A percentile compares a stretch with the other conserved stretches of the same genome.
These are phyloP conservation scores for Coemansia sp. DNA, from an alignment of 192 early-diverging fungal species.

Conservation along the genomic window DNA sequence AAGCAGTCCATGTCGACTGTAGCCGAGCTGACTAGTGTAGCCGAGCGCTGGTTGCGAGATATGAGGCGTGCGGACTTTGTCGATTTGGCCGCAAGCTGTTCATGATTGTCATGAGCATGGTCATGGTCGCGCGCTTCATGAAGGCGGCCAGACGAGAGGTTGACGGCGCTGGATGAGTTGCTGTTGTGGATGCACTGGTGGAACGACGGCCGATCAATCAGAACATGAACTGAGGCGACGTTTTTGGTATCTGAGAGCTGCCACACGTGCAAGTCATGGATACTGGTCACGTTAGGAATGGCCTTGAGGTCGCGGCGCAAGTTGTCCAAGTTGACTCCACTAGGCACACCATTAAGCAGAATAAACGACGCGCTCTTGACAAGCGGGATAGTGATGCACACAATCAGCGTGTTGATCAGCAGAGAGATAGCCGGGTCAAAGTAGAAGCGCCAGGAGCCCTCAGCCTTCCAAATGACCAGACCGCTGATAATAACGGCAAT, in stretches of 20 bases:
- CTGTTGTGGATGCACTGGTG: conserved; percentile 56
- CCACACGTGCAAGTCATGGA: conserved; percentile 96
- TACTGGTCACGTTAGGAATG: conserved; percentile 66
- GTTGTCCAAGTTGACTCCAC: conserved; percentile 62
- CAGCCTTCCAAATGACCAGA: conserved; percentile 72
- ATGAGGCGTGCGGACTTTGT: conserved; percentile 34
- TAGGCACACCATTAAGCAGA: conserved; percentile 81
- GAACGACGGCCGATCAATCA: conserved; percentile 58
- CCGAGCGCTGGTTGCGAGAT: conserved; percentile 21
- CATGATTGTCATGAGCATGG: conserved; percentile 9
- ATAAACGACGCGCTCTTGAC: conserved; percentile 74
- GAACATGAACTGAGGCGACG: conserved; percentile 83
- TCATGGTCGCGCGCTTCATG: conserved; percentile 4
- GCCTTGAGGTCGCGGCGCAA: conserved; percentile 66
- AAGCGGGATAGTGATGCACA: conserved; percentile 60
- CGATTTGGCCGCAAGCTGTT: not conserved
- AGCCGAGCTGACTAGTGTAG: conserved; percentile 18
- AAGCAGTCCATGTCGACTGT: conserved; percentile 54
- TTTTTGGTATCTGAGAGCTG: conserved; percentile 83
- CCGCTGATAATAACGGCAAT: conserved; percentile 85
- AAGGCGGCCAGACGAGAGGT: conserved; percentile 8
- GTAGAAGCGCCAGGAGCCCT: conserved; percentile 75
- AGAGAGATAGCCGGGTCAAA: conserved; percentile 82
- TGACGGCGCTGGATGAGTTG: conserved; percentile 30
- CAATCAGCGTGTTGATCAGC: conserved; percentile 59